Percentiles rank a stretch among this genome's conserved stretches.
These are phyloP conservation scores for Epichloe scottii DNA, from an alignment of 2,329 filamentous ascomycete species.

Conservation along the genomic window DNA sequence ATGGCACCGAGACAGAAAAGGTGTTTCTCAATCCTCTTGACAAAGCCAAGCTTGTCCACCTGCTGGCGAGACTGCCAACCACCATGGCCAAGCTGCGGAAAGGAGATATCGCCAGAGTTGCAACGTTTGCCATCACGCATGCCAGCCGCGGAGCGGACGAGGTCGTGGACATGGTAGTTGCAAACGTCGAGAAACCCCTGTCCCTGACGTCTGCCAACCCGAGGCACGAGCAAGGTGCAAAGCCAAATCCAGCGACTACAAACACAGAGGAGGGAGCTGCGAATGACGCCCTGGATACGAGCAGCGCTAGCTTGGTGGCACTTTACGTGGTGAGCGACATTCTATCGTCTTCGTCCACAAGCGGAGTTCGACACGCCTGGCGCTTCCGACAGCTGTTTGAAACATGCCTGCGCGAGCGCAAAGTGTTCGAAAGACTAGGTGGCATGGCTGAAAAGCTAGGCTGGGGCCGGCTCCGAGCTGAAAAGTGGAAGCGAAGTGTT, in stretches of 20 bases:
- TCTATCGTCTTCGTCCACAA: slow-evolving; percentile 62
- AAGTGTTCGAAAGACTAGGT: slow-evolving; percentile 65
- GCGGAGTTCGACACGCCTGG: slow-evolving; percentile 73
- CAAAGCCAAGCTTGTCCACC: slow-evolving; percentile 71
- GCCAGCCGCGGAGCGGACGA: slow-evolving; percentile 77
- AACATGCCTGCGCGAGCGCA: slow-evolving; percentile 50
- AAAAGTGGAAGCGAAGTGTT: slow-evolving; percentile 75
- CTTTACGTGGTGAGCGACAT: slow-evolving; percentile 72
- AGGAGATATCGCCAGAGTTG: slow-evolving; percentile 76
- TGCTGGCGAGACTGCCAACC: slow-evolving; percentile 72
- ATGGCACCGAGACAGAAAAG: slow-evolving; percentile 34
- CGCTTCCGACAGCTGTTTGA: slow-evolving; percentile 76
- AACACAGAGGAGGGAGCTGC: slow-evolving; percentile 24
- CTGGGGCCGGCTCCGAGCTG: slow-evolving; percentile 72
- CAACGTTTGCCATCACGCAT: slow-evolving; percentile 80
- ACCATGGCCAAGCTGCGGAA: slow-evolving; percentile 62
- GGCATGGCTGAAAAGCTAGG: slow-evolving; percentile 55
- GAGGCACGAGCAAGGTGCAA: slow-evolving; percentile 28
- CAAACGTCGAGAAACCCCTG: slow-evolving; percentile 70
- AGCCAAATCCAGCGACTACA: slow-evolving; percentile 14
- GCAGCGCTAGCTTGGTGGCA: slow-evolving; percentile 62
- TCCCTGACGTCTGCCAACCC: slow-evolving; percentile 60
- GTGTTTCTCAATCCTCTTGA: slow-evolving; percentile 70
- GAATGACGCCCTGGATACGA: slow-evolving; percentile 45
- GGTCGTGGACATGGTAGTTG: slow-evolving; percentile 76